Evolutionary conservation across 768 basidiomycete genomes (phyloP).

Genomic region (Phlebiopsis gigantea): DNA sequence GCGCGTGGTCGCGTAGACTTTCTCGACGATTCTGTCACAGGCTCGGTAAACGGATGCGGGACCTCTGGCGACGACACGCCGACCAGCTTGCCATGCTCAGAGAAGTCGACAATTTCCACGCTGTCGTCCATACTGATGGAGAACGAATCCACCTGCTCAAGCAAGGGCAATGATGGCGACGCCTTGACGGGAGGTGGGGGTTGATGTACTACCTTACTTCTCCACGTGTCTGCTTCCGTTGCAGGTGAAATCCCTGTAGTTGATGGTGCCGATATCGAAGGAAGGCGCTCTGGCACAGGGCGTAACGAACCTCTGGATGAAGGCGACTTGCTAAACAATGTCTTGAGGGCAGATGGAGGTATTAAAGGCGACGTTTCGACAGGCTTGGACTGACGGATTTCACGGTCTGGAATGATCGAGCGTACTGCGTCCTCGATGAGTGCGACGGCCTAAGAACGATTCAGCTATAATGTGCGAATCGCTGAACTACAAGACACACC

Average conservation of each 20-base stretch:
- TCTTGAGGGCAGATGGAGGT: slow-evolving; percentile 5
- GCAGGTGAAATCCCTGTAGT: slow-evolving; percentile 29
- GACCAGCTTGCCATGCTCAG: slow-evolving; percentile 68
- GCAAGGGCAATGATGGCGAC: slow-evolving; percentile 18
- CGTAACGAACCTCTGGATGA: slow-evolving; percentile 28
- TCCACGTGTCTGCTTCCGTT: slow-evolving; percentile 58
- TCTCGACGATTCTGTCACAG: slow-evolving; percentile 20
- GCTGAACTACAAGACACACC: slow-evolving; percentile 11
- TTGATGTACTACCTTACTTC: slow-evolving; percentile 42
- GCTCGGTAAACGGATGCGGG: slow-evolving; percentile 1
- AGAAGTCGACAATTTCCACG: slow-evolving; percentile 78
- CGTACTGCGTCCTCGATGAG: slow-evolving; percentile 45
- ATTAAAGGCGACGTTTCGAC: background rate
- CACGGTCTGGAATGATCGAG: slow-evolving; percentile 4
- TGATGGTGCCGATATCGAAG: slow-evolving; percentile 6
- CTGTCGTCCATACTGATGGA: slow-evolving; percentile 47
- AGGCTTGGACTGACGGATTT: background rate
- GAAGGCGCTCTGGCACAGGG: slow-evolving; percentile 23
- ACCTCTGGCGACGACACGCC: slow-evolving; percentile 29
- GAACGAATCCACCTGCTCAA: slow-evolving; percentile 34
- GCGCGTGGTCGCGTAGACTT: slow-evolving; percentile 47
- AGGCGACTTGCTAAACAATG: slow-evolving; percentile 25
- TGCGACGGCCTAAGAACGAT: slow-evolving; percentile 34
- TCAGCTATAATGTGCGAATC: background rate
- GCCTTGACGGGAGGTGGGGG: slow-evolving; percentile 30